Percentiles rank a stretch among this genome's conserved stretches.
Conservation (phyloP, 139 green algal genomes). For the Tetradesmus obliquus region DNA sequence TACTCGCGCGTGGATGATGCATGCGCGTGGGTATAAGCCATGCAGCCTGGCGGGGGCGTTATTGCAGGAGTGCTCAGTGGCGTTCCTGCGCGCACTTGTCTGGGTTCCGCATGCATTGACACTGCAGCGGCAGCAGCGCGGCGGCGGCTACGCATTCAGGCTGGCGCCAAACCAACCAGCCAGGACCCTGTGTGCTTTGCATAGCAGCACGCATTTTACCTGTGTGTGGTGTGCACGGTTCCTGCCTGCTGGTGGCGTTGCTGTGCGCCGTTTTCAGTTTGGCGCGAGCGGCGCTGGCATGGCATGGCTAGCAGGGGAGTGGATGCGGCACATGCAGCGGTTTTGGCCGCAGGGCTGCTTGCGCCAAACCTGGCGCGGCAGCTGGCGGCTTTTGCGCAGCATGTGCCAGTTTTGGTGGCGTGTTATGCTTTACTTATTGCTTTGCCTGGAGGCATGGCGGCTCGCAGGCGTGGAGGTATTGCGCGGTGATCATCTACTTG, state of each 20-base stretch:
- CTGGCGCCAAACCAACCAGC: neutral
- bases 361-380: neutral
- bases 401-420: neutral
- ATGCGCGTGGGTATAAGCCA: neutral
- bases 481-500: too few species aligned
- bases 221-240: neutral
- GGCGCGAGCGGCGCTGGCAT: neutral
- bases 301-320: neutral
- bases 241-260: neutral
- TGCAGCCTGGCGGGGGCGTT: neutral
- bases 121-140: neutral
- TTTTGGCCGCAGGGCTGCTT: neutral
- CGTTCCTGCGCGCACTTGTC: neutral
- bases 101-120: neutral
- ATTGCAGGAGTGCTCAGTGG: neutral
- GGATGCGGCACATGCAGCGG: neutral
- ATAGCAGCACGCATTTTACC: too few species aligned
- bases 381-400: neutral
- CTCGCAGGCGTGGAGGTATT: neutral
- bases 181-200: too few species aligned
- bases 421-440: neutral
- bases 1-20: neutral
- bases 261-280: neutral
- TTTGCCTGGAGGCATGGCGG: neutral
- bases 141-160: neutral